These are phyloP conservation scores for Fistulifera solaris DNA, from an alignment of 108 stramenopile species.

Conservation along the genomic window DNA sequence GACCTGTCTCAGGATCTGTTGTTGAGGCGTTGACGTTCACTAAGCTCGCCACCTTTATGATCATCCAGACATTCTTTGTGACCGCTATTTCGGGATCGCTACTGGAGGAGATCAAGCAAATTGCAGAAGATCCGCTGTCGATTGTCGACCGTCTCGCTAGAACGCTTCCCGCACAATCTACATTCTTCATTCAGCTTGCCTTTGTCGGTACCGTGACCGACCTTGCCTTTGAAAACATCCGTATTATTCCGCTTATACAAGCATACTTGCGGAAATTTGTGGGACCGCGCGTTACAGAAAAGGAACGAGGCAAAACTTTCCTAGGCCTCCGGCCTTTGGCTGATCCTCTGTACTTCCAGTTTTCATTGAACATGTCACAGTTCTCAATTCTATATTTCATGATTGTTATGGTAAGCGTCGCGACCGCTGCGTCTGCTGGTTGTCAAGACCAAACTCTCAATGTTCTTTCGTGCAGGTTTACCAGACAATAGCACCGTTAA, in stretches of 20 bases:
- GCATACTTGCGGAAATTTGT: constrained; percentile 30
- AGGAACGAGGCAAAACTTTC: constrained; percentile 35
- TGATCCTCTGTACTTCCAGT: constrained; percentile 33
- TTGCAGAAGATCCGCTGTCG: constrained; percentile 11
- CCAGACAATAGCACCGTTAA: constrained; percentile 48
- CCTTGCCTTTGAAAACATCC: constrained; percentile 39
- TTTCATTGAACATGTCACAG: constrained; percentile 24
- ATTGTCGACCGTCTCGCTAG: constrained; percentile 25
- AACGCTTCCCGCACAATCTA: constrained; percentile 25
- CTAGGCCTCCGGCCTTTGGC: constrained; percentile 25
- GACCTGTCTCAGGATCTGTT: constrained; percentile 20
- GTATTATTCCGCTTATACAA: constrained; percentile 27
- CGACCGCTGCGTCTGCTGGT: constrained; percentile 11
- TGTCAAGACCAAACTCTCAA: not conserved
- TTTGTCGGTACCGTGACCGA: constrained; percentile 38
- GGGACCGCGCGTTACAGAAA: constrained; percentile 50
- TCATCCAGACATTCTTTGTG: constrained; percentile 50
- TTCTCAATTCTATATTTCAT: too few relatives aligned
- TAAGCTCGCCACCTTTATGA: constrained; percentile 49
- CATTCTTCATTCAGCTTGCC: constrained; percentile 38
- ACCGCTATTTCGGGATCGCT: not conserved
- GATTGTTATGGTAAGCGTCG: too few relatives aligned
- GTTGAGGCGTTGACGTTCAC: constrained; percentile 43
- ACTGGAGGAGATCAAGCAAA: not conserved
- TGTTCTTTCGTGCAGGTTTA: constrained; percentile 13